phyloP scores from a whole-genome alignment of 352 stramenopile species.

The Phytophthora constricta region DNA sequence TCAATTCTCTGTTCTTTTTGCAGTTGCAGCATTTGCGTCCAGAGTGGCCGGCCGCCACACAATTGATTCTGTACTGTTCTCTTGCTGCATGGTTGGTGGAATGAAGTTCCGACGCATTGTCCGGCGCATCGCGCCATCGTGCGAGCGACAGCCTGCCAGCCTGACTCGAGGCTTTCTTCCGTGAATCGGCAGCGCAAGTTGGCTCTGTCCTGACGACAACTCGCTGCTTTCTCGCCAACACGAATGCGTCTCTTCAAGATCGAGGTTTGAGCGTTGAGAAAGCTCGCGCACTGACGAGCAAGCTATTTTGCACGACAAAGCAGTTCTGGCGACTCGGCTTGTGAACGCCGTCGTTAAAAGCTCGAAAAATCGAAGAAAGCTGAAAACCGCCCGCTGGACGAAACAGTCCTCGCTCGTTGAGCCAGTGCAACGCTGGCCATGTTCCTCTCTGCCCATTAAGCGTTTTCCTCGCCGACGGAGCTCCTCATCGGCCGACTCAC shows the following conservation, averaged over 20 bases:
- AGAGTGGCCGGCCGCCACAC: not conserved
- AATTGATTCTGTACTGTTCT: too few relatives aligned
- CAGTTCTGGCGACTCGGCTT: not conserved
- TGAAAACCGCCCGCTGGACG: conserved; percentile 30
- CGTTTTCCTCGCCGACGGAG: conserved; percentile 28
- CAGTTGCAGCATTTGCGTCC: not conserved
- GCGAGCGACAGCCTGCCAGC: not conserved
- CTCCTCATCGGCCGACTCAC: conserved; percentile 26
- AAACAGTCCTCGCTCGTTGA: conserved; percentile 38
- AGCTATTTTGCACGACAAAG: not conserved
- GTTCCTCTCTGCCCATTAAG: conserved; percentile 36
- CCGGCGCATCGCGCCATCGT: not conserved
- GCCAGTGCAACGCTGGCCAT: conserved; percentile 35
- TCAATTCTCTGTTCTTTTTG: too few relatives aligned
- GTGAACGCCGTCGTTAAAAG: not conserved
- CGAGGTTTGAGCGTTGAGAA: not conserved
- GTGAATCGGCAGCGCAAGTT: too few relatives aligned
- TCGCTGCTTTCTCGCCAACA: too few relatives aligned
- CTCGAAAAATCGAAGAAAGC: conserved; percentile 34
- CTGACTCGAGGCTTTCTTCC: not conserved
- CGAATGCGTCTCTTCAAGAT: too few relatives aligned
- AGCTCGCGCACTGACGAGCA: not conserved
- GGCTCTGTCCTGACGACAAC: too few relatives aligned
- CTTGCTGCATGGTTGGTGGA: not conserved
- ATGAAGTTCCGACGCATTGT: not conserved